phyloP scores from a whole-genome alignment of 2,329 filamentous ascomycete species.

The Thelonectria olida region DNA sequence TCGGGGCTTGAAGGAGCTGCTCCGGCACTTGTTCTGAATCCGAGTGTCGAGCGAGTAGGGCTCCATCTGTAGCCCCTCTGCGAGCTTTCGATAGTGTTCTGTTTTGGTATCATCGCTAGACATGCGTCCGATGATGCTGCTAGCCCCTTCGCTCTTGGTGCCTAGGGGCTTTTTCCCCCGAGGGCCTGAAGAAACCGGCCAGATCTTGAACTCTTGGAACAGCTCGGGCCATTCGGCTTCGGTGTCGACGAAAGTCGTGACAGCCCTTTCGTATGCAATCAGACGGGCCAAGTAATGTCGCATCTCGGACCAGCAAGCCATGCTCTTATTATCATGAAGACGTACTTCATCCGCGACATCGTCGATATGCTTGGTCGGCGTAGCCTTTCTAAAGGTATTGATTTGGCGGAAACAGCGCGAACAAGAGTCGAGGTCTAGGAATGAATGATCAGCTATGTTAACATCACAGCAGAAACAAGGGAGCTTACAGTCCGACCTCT shows the following conservation, averaged over 20 bases:
- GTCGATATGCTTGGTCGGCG: slow-evolving; percentile 18
- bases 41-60: slow-evolving; percentile 32
- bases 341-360: slow-evolving; percentile 20
- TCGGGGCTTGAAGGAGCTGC: slow-evolving; percentile 30
- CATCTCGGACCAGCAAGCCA: slow-evolving; percentile 42
- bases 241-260: slow-evolving; percentile 30
- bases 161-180: slow-evolving; percentile 25
- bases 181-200: slow-evolving; percentile 37
- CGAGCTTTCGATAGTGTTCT: slow-evolving; percentile 18
- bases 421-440: slow-evolving; percentile 19
- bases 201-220: slow-evolving; percentile 44
- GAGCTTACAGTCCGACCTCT: not conserved
- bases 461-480: not conserved
- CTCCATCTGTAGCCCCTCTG: slow-evolving; percentile 33
- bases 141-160: slow-evolving; percentile 27
- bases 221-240: slow-evolving; percentile 40
- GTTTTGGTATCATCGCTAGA: not conserved
- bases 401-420: slow-evolving; percentile 4
- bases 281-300: slow-evolving; percentile 41
- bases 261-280: slow-evolving; percentile 30
- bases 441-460: not conserved
- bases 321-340: slow-evolving; percentile 24
- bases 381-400: slow-evolving; percentile 1
- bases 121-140: slow-evolving; percentile 38
- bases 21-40: slow-evolving; percentile 30